Conservation (phyloP, 345 rosid species). For the Pistacia atlantica region DNA sequence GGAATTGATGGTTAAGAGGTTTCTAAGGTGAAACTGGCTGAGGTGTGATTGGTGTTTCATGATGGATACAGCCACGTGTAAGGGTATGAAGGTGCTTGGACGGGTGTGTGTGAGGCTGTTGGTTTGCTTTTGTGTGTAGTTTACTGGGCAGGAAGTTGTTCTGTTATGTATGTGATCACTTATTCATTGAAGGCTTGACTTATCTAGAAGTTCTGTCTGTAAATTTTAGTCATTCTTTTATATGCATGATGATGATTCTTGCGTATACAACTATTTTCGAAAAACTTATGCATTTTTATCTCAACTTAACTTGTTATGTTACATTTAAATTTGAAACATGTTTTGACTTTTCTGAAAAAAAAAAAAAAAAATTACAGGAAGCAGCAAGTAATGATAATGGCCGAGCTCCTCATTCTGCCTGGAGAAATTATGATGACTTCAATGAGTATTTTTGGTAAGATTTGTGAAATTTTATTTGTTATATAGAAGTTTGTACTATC, state of each 20-base stretch:
- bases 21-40: no score
- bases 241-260: not conserved
- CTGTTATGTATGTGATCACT: no score
- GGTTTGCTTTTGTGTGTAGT: no score
- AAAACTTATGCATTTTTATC: not conserved
- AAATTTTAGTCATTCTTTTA: no score
- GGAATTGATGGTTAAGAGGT: no score
- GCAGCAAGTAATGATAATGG: constrained; percentile 90
- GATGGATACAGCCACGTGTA: no score
- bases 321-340: constrained; percentile 10
- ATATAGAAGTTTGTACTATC: constrained; percentile 3
- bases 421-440: constrained; percentile 99
- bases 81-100: no score
- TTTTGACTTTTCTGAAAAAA: not conserved
- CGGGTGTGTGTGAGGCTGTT: no score
- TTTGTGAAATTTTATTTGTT: constrained; percentile 7
- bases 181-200: no score
- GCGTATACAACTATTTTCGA: not conserved
- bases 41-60: no score
- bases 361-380: constrained; percentile 52
- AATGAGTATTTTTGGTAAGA: constrained; percentile 91
- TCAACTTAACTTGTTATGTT: not conserved
- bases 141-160: no score
- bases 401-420: constrained; percentile 91
- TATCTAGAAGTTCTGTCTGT: no score